phyloP scores from a whole-genome alignment of 176 grass and related monocot species.

The Poa pratensis region DNA sequence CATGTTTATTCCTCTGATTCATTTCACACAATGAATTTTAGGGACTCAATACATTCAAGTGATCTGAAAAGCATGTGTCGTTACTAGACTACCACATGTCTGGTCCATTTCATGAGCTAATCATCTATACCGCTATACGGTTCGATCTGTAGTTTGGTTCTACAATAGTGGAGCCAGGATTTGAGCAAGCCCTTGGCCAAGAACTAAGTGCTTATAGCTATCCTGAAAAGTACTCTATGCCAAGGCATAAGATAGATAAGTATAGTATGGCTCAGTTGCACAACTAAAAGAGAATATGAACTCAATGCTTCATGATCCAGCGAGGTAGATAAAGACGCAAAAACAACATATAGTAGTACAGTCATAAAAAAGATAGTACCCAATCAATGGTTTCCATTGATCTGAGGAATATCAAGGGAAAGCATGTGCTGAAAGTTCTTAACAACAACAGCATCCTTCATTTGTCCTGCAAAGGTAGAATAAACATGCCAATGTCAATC shows the following conservation, averaged over 20 bases:
- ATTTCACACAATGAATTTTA: background rate
- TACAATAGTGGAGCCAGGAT: background rate
- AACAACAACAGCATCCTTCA: conserved; percentile 48
- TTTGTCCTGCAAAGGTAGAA: conserved; percentile 66
- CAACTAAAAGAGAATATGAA: background rate
- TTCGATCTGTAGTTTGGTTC: background rate
- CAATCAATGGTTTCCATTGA: conserved; percentile 59
- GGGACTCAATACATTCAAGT: background rate
- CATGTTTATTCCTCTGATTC: background rate
- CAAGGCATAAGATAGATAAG: background rate
- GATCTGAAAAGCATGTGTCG: background rate
- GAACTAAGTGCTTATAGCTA: background rate
- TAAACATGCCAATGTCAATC: conserved; percentile 45
- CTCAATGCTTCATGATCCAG: background rate
- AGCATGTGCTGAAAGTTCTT: conserved; percentile 61
- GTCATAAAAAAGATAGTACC: background rate
- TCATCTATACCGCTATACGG: background rate
- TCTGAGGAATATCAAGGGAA: conserved; percentile 15
- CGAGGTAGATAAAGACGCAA: background rate
- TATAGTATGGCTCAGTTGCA: background rate
- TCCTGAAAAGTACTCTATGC: background rate
- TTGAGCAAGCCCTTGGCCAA: background rate
- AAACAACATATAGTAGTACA: background rate
- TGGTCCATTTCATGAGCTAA: background rate
- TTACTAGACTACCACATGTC: background rate